Percentiles rank a stretch among this genome's conserved stretches.
Evolutionary conservation across 768 basidiomycete species (phyloP).

Genomic region (Macrocybe gigantea): DNA sequence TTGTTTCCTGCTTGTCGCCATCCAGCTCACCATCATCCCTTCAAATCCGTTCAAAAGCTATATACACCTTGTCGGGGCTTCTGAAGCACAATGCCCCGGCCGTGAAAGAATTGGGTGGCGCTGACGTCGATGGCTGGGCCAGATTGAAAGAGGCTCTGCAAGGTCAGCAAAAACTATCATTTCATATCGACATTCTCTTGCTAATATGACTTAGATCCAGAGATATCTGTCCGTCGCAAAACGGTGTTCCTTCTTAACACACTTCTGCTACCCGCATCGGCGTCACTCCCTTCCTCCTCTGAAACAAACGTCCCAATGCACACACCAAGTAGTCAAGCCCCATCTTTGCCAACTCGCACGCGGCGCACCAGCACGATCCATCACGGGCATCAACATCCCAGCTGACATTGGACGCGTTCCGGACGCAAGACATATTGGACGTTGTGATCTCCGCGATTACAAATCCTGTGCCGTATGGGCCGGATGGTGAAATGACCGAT

Average conservation of each 20-base stretch:
- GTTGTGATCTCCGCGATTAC: slow-evolving; percentile 47
- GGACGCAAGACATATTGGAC: slow-evolving; percentile 37
- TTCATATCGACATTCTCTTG: neutral
- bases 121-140: slow-evolving; percentile 56
- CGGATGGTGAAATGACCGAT: slow-evolving; percentile 57
- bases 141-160: slow-evolving; percentile 52
- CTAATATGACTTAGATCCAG: slow-evolving; percentile 51
- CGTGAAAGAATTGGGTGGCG: slow-evolving; percentile 42
- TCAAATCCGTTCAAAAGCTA: slow-evolving; percentile 66
- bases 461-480: slow-evolving; percentile 56
- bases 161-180: slow-evolving; percentile 31
- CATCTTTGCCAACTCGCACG: slow-evolving; percentile 72
- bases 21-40: slow-evolving; percentile 37
- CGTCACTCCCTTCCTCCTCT: slow-evolving; percentile 15
- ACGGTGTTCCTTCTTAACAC: slow-evolving; percentile 69
- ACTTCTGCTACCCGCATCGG: slow-evolving; percentile 49
- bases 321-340: slow-evolving; percentile 17
- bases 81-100: slow-evolving; percentile 75
- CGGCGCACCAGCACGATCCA: slow-evolving; percentile 54
- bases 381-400: slow-evolving; percentile 45
- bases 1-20: slow-evolving; percentile 58
- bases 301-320: slow-evolving; percentile 15
- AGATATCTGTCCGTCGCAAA: slow-evolving; percentile 74
- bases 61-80: slow-evolving; percentile 75
- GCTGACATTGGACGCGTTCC: slow-evolving; percentile 43